These are phyloP conservation scores for Massariosphaeria phaeospora DNA, from an alignment of 495 filamentous ascomycete species.

Conservation along the genomic window DNA sequence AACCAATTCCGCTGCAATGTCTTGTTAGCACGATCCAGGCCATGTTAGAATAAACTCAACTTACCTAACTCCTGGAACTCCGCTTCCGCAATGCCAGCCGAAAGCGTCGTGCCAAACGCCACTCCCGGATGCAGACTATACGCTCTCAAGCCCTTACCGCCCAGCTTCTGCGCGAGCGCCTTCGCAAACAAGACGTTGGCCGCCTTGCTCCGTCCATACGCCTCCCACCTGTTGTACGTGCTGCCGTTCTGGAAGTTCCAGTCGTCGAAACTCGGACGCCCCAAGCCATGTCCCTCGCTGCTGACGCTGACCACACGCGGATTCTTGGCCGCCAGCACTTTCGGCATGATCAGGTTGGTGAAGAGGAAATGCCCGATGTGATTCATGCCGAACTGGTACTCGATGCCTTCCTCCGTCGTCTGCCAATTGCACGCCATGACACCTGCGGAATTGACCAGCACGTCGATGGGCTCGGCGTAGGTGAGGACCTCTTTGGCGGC, in stretches of 20 bases:
- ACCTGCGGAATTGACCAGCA: slow-evolving; percentile 29
- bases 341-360: slow-evolving; percentile 29
- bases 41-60: neutral
- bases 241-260: slow-evolving; percentile 29
- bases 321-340: slow-evolving; percentile 9
- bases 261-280: slow-evolving; percentile 25
- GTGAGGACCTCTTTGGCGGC: slow-evolving; percentile 42
- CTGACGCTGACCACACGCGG: slow-evolving; percentile 25
- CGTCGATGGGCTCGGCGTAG: slow-evolving; percentile 36
- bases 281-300: slow-evolving; percentile 23
- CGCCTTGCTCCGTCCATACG: slow-evolving; percentile 30
- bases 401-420: slow-evolving; percentile 41
- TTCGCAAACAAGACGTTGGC: slow-evolving; percentile 31
- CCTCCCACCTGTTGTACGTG: slow-evolving; percentile 20
- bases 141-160: slow-evolving; percentile 14
- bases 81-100: slow-evolving; percentile 1
- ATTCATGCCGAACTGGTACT: slow-evolving; percentile 52
- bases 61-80: slow-evolving; percentile 12
- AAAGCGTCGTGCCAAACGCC: slow-evolving; percentile 7
- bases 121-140: slow-evolving; percentile 29
- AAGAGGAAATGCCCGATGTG: slow-evolving; percentile 33
- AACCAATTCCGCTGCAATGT: neutral
- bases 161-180: slow-evolving; percentile 18
- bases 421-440: slow-evolving; percentile 11
- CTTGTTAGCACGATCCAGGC: too few species aligned